Percentiles rank a stretch among this genome's conserved stretches.
These are phyloP conservation scores for Hanseniaspora clermontiae DNA, from an alignment of 805 yeast genomes.

Conservation along the genomic window DNA sequence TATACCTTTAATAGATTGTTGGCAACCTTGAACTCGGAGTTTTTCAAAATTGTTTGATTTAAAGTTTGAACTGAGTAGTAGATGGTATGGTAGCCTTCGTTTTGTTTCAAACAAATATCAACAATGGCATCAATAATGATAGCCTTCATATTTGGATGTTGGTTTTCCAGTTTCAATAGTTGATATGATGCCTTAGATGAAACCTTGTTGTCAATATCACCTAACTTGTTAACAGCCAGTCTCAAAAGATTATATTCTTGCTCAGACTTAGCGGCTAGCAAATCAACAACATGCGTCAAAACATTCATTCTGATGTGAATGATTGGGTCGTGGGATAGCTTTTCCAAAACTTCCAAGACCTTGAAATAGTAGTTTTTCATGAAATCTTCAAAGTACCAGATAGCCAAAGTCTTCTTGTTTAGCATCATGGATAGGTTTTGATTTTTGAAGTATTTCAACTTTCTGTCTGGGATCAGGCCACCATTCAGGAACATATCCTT, in stretches of 20 bases:
- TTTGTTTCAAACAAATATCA: slow-evolving; percentile 63
- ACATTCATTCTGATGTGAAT: slow-evolving; percentile 72
- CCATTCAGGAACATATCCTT: slow-evolving; percentile 80
- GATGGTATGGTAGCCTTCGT: slow-evolving; percentile 72
- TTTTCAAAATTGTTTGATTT: slow-evolving; percentile 81
- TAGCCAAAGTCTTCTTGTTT: slow-evolving; percentile 46
- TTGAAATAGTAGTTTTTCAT: slow-evolving; percentile 65
- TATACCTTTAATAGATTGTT: slow-evolving; percentile 73
- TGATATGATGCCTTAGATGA: slow-evolving; percentile 78
- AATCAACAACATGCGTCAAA: slow-evolving; percentile 63
- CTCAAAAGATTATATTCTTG: slow-evolving; percentile 86
- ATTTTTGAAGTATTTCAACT: slow-evolving; percentile 64
- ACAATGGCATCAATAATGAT: slow-evolving; percentile 67
- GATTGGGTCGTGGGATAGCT: slow-evolving; percentile 79
- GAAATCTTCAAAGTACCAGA: slow-evolving; percentile 81
- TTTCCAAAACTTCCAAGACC: slow-evolving; percentile 64
- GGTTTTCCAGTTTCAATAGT: slow-evolving; percentile 66
- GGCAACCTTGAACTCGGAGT: slow-evolving; percentile 67
- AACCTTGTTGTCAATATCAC: slow-evolving; percentile 84
- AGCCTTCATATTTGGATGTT: slow-evolving; percentile 90
- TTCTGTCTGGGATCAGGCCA: slow-evolving; percentile 65
- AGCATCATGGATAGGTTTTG: slow-evolving; percentile 42
- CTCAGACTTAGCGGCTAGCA: slow-evolving; percentile 79
- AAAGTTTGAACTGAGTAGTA: slow-evolving; percentile 80
- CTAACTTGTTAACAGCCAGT: slow-evolving; percentile 84